Evolutionary conservation across 2,329 filamentous ascomycete species (phyloP).

Genomic region (Ascochyta lentis): DNA sequence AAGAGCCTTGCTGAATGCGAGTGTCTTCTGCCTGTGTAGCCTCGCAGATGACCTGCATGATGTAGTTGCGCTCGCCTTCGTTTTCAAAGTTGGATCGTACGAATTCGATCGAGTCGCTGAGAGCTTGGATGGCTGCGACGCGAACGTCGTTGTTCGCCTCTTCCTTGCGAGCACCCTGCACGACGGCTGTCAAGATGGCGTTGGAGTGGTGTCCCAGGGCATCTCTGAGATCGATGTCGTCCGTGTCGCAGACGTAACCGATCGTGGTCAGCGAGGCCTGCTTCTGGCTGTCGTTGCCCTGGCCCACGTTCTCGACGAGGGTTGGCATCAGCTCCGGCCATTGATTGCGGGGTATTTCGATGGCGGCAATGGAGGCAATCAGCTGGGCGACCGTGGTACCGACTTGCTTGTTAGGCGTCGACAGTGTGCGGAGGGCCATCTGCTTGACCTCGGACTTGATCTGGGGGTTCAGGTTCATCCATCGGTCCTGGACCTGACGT

Average conservation of each 20-base stretch:
- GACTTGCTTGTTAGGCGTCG: constrained; percentile 79
- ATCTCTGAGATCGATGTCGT: constrained; percentile 85
- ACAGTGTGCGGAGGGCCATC: constrained; percentile 85
- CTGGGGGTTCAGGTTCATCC: constrained; percentile 80
- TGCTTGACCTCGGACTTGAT: constrained; percentile 90
- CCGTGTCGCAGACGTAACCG: constrained; percentile 96
- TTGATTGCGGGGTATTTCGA: constrained; percentile 91
- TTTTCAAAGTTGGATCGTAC: constrained; percentile 99
- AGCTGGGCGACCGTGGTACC: constrained; percentile 93
- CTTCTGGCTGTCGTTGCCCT: constrained; percentile 86
- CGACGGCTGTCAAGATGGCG: constrained; percentile 95
- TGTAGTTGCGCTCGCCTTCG: constrained; percentile 98
- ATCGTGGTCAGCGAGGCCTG: constrained; percentile 95
- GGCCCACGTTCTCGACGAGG: constrained; percentile 90
- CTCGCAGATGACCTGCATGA: constrained; percentile 99
- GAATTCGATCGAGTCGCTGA: constrained; percentile 96
- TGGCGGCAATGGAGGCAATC: constrained; percentile 90
- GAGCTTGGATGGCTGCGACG: constrained; percentile 87
- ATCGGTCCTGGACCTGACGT: constrained; percentile 91
- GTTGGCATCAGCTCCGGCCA: constrained; percentile 91
- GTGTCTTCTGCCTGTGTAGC: constrained; percentile 92
- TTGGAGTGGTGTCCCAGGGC: constrained; percentile 87
- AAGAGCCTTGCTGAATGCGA: constrained; percentile 93
- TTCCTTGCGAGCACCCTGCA: constrained; percentile 96
- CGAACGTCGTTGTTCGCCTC: constrained; percentile 91